Evolutionary conservation across 2,329 filamentous ascomycete genomes (phyloP), one percentile per base, ranked within the genome.

Genomic region (Calonectria fujianensis): DNA sequence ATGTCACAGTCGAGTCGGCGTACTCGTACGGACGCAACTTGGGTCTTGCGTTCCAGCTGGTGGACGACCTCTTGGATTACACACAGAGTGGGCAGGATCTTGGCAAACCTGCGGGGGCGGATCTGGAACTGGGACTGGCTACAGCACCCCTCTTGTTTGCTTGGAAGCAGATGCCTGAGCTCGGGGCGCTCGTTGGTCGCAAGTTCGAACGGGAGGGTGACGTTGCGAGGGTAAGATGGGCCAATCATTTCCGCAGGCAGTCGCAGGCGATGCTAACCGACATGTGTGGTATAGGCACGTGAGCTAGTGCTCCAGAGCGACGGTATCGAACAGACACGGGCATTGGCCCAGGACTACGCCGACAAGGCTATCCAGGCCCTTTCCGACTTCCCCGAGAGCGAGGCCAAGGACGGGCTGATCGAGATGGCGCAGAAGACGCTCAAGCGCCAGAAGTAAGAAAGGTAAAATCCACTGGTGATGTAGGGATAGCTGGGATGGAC

Each of bases 61-160:
- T 99, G 20, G 97, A 99, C 83, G 97, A 99, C 84, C 95, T 99
- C 94, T 89, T 99, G 80, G 97, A 99, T 85, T 99, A 98, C 85
- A 98, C 97, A 0, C 91, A 95, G 75, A 95, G 91, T 70, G 95
- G 93, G 52, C 90, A 91, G 74, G 96, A 98, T 84, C 88, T 99
- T 52, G 97, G 97, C 31, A 99, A 99, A 87, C 97, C 97, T 3
- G 95, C 96, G 7, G 97, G 96, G 51, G 97, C 97, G 37, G 97
- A 99, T 85, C 86, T 99, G 76, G 95, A 98, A 86, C 88, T 99
- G 37, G 97, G 97, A 6, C 90, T 99, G 72, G 97, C 97, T 54
- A 99, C 97, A 16, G 97, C 97, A 16, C 97, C 97, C 20, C 87
- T 99, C 77, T 87, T 99, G 52, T 99, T 98, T 87, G 97, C 97